These are phyloP conservation scores for Grammothele lineata DNA, from an alignment of 768 basidiomycete genomes.

Conservation along the genomic window DNA sequence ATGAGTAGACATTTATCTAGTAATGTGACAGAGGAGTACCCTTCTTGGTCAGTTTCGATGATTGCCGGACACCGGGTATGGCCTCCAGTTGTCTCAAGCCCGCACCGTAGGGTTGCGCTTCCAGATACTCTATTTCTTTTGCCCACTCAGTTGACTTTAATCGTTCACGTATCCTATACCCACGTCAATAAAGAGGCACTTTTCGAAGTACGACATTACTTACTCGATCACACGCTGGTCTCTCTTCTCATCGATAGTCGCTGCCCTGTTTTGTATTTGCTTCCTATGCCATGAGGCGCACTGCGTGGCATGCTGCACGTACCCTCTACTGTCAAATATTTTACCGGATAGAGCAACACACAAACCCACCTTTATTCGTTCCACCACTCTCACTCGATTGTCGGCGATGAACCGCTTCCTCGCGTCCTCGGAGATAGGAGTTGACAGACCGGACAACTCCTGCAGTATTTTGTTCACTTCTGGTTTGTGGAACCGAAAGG, in stretches of 20 bases:
- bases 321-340: neutral
- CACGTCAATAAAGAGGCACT: neutral
- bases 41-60: slow-evolving; percentile 1
- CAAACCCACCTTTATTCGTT: too few species aligned
- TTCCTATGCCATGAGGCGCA: neutral
- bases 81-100: neutral
- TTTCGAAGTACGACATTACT: neutral
- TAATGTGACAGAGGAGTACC: neutral
- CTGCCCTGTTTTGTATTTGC: neutral
- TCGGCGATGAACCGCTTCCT: neutral
- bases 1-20: neutral
- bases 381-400: too few species aligned
- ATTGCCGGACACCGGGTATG: neutral
- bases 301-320: neutral
- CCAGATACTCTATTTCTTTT: slow-evolving; percentile 1
- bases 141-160: neutral
- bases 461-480: neutral
- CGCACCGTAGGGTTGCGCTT: too few species aligned
- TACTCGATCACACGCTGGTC: neutral
- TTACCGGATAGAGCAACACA: neutral
- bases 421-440: neutral
- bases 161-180: neutral
- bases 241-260: neutral
- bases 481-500: neutral
- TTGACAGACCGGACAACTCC: neutral